Conservation (phyloP, 305 asterid genomes). For the Salvia sclarea region DNA sequence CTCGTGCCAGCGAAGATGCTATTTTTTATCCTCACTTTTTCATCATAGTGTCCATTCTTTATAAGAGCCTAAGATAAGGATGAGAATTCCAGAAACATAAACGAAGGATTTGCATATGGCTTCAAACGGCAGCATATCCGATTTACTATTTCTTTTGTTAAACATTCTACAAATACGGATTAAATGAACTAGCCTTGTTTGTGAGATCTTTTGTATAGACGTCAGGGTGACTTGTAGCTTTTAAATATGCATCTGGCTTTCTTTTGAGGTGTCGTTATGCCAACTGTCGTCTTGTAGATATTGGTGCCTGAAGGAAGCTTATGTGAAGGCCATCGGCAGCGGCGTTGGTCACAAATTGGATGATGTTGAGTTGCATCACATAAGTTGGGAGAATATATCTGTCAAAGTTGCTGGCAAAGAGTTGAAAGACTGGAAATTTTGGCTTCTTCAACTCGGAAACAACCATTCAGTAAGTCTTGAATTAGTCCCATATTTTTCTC, state of each 20-base stretch:
- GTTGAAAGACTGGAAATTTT: conserved; percentile 82
- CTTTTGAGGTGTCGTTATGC: neutral
- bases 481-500: neutral
- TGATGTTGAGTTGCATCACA: conserved; percentile 70
- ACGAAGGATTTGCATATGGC: too few relatives aligned
- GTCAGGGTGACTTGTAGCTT: neutral
- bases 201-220: neutral
- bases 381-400: conserved; percentile 62
- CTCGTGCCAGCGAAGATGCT: too few relatives aligned
- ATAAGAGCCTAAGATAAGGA: too few relatives aligned
- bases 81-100: too few relatives aligned
- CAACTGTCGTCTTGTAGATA: conserved; percentile 52
- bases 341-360: conserved; percentile 78
- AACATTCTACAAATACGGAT: too few relatives aligned
- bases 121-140: too few relatives aligned
- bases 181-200: too few relatives aligned
- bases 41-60: too few relatives aligned
- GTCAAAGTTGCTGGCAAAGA: conserved; percentile 67
- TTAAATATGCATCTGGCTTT: neutral
- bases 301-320: conserved; percentile 96
- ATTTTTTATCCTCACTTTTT: too few relatives aligned
- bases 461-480: conserved; percentile 60
- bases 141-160: too few relatives aligned
- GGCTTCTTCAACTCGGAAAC: conserved; percentile 58
- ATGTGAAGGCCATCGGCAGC: conserved; percentile 77